phyloP scores from a whole-genome alignment of 179 eudicot genomes.

The Beta lomatogona region DNA sequence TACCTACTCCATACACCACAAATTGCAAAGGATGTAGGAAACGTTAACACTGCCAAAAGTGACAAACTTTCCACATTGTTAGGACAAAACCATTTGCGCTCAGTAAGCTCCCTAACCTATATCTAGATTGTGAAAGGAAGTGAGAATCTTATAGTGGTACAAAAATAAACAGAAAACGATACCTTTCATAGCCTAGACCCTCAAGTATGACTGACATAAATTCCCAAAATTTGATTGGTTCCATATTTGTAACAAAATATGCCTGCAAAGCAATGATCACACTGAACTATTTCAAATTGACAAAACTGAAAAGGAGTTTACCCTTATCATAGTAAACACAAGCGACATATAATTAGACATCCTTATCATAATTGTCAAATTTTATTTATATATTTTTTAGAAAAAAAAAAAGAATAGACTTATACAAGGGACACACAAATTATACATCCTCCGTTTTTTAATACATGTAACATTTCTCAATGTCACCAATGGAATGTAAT shows the following conservation, averaged over 20 bases:
- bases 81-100: background rate
- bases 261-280: constrained; percentile 55
- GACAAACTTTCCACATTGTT: background rate
- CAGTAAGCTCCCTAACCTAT: background rate
- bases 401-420: no score
- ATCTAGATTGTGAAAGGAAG: background rate
- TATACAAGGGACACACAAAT: background rate
- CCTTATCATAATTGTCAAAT: background rate
- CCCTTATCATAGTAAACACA: background rate
- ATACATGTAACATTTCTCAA: background rate
- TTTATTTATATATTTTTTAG: background rate
- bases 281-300: constrained; percentile 15
- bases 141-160: background rate
- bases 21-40: background rate
- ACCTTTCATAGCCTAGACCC: constrained; percentile 98
- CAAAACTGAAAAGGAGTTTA: background rate
- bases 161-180: background rate
- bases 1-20: background rate
- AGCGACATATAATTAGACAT: background rate
- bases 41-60: background rate
- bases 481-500: background rate
- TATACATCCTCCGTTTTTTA: background rate
- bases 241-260: constrained; percentile 91
- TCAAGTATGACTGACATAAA: constrained; percentile 87
- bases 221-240: constrained; percentile 94